These are phyloP conservation scores for Acanthamoeba lenticulata DNA, from an alignment of 208 protist species.

Conservation along the genomic window DNA sequence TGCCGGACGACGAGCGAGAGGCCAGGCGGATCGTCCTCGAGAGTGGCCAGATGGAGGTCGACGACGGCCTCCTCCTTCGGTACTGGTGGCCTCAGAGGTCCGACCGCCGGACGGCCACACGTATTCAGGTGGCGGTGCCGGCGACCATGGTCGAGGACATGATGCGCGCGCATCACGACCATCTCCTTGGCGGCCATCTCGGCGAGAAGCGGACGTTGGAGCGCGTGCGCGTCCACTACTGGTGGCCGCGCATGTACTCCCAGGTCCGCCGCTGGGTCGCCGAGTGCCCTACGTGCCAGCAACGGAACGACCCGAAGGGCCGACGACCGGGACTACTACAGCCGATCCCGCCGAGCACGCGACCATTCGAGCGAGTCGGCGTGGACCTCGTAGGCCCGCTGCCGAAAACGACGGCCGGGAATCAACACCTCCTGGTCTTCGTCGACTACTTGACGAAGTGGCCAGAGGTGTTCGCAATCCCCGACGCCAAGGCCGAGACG, in stretches of 20 bases:
- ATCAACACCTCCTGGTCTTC: slow-evolving; percentile 62
- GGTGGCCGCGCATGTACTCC: slow-evolving; percentile 11
- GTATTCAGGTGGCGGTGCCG: slow-evolving; percentile 17
- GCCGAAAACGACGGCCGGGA: neutral
- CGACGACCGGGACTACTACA: neutral
- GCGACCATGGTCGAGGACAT: neutral
- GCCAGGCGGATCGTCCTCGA: too few species aligned
- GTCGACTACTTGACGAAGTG: slow-evolving; percentile 61
- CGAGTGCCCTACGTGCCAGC: neutral
- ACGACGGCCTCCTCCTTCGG: too few species aligned
- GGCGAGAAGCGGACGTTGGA: neutral
- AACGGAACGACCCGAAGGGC: neutral
- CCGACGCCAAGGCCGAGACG: neutral
- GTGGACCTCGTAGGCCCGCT: slow-evolving; percentile 55
- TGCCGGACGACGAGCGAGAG: too few species aligned
- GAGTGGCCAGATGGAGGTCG: too few species aligned
- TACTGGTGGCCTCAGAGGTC: too few species aligned
- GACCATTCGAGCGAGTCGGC: neutral
- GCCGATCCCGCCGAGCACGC: neutral
- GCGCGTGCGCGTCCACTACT: neutral
- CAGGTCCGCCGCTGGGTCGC: neutral
- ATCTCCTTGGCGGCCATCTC: neutral
- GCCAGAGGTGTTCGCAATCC: neutral
- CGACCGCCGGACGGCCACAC: too few species aligned
- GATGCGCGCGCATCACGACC: neutral